Evolutionary conservation across 441 rosid genomes (phyloP), one percentile per base, ranked within the genome.

Genomic region (Bruguiera hainesii): DNA sequence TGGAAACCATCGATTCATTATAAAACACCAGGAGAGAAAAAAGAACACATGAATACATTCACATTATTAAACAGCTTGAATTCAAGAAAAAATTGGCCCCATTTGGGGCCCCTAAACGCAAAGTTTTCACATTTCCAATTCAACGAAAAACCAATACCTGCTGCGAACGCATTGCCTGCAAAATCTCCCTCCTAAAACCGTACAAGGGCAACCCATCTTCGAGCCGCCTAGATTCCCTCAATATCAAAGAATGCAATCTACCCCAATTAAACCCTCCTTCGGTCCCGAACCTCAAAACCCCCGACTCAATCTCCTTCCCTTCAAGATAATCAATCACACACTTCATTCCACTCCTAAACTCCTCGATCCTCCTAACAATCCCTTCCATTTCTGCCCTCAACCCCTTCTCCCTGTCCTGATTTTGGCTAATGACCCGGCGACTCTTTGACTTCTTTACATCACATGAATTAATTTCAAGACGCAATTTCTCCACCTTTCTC

Each of bases 141-240:
- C 48, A 42, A 13, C 16, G 16, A 11, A 39, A 31, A 68, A 53
- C 6, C 6, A 11, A 52, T 63, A 68, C 73, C 69, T 68, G 70
- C 18, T 68, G 77, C 10, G 15, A 64, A 64, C 42, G 46, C 51
- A 69, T 37, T 53, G 55, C 25, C 63, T 60, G 50, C 70, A 68
- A 64, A 73, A 68, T 68, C 64, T 73, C 72, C 71, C 65, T 73
- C 61, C 76, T 63, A 58, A 35, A 73, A 7, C 72, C 69, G 23
- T 68, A 73, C 9, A 73, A 68, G 3, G 76, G 73, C 31, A 73
- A 63, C 46, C 72, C 65, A 59, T 63, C 49, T 37, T 68, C 76
- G 18, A 68, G 37, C 56, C 76, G 42, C 31, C 59, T 63, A 73
- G 50, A 58, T 37, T 73, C 76, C 48, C 69, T 73, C 60, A 56